phyloP scores from a whole-genome alignment of 2,329 filamentous ascomycete genomes.

The Biscogniauxia sp. region DNA sequence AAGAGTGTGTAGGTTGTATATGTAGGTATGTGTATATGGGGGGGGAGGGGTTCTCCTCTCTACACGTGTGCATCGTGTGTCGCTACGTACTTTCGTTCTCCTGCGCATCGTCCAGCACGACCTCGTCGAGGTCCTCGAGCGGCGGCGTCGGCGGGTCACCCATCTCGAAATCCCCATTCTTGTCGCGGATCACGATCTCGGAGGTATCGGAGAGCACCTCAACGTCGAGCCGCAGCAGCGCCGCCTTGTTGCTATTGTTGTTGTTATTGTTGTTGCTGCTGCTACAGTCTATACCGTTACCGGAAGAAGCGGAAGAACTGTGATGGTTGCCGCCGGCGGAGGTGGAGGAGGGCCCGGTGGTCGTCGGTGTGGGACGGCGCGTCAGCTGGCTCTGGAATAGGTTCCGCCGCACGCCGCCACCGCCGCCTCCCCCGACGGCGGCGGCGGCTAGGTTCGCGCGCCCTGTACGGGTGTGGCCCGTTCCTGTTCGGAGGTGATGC shows the following conservation, averaged over 20 bases:
- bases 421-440: neutral
- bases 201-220: constrained; percentile 42
- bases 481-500: constrained; percentile 20
- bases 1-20: too few relatives aligned
- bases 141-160: constrained; percentile 53
- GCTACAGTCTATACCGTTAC: constrained; percentile 26
- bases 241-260: neutral
- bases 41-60: too few relatives aligned
- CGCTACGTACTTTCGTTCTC: constrained; percentile 52
- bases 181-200: constrained; percentile 62
- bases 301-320: constrained; percentile 38
- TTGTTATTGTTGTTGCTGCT: neutral
- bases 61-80: neutral
- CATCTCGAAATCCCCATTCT: constrained; percentile 62
- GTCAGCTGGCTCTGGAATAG: constrained; percentile 60
- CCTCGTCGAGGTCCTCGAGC: constrained; percentile 54
- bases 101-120: constrained; percentile 54
- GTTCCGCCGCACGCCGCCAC: constrained; percentile 47
- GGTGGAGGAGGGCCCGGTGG: constrained; percentile 16
- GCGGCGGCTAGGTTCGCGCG: constrained; percentile 13
- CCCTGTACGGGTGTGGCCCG: constrained; percentile 18
- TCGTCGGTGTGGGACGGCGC: constrained; percentile 50
- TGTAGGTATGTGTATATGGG: neutral
- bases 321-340: constrained; percentile 35
- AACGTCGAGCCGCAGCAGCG: constrained; percentile 19